Evolutionary conservation across 78 protist species (phyloP), one percentile per base, ranked within the genome.

Genomic region (Dictyostelium citrinum): DNA sequence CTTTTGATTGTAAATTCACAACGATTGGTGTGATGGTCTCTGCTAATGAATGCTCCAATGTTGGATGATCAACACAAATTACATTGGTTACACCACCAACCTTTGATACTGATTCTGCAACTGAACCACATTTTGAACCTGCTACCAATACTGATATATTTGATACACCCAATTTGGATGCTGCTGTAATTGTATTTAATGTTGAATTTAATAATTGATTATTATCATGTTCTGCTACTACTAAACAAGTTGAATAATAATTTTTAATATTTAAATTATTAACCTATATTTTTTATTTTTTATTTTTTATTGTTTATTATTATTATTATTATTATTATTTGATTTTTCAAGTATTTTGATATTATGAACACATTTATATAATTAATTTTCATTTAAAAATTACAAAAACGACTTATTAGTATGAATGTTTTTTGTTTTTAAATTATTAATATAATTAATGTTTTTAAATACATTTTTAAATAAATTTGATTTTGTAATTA

Each of bases 31-130:
- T 55, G n/a, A 96, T 29, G 16, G 94, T 64, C 96, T 98, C 99
- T 1, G 99, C 91, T 10, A 98, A 49, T 24, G 70, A 29, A 37
- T 93, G 72, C 51, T 61, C 95, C 24, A 90, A 68, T 43, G 31
- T 49, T 9, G 91, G 95, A 46, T 82, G 84, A 17, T 95, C 95
- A 24, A 72, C 96, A 16, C 29, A 67, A 24, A 78, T 11, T 10
- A 98, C 98, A 49, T 75, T 24, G 75, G 5, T 20, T 12, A 98
- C 98, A 24, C 99, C 99, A 6, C 37, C 70, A 2, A 97, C 82
- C 93, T 77, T 80, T 17, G 97, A 39, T 9, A 91, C 93, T 24
- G 12, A 41, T 31, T 77, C 96, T 12, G 76, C 98, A 0, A 76
- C 97, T 22, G 60, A 31, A 1, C 5, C 22, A 51, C 90, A 74